A percentile compares a stretch with the other conserved stretches of the same genome.
These are phyloP conservation scores for Trichophyton verrucosum DNA, from an alignment of 2,329 filamentous ascomycete genomes.

Conservation along the genomic window DNA sequence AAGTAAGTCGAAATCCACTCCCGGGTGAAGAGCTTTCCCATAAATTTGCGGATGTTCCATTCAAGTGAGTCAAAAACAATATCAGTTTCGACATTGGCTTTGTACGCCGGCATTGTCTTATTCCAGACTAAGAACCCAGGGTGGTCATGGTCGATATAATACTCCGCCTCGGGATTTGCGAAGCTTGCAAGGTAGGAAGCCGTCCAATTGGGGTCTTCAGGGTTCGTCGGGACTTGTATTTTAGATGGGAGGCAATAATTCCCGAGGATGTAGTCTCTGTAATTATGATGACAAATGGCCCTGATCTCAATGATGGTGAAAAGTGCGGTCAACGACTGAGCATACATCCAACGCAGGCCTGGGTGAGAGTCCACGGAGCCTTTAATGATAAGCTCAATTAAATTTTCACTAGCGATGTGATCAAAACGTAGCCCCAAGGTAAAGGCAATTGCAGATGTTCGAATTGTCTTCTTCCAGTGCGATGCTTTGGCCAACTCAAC, in stretches of 20 bases:
- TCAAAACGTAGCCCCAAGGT: constrained; percentile 89
- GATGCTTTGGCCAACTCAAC: constrained; percentile 63
- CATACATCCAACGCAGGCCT: constrained; percentile 66
- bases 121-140: constrained; percentile 96
- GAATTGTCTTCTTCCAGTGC: constrained; percentile 92
- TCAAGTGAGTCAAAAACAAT: constrained; percentile 76
- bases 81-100: constrained; percentile 52
- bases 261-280: constrained; percentile 73
- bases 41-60: constrained; percentile 57
- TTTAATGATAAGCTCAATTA: constrained; percentile 68
- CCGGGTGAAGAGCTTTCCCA: constrained; percentile 66
- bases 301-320: constrained; percentile 83
- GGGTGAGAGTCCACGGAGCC: constrained; percentile 88
- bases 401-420: constrained; percentile 63
- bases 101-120: constrained; percentile 69
- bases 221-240: constrained; percentile 57
- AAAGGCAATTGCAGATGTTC: constrained; percentile 80
- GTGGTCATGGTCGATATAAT: constrained; percentile 83
- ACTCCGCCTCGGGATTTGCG: constrained; percentile 62
- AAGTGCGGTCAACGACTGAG: constrained; percentile 62
- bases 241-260: constrained; percentile 67
- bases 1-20: constrained; percentile 85
- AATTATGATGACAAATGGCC: constrained; percentile 73
- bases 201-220: constrained; percentile 69
- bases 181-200: constrained; percentile 66